These are phyloP conservation scores for Lentinula lateritia DNA, from an alignment of 768 basidiomycete species.

Conservation along the genomic window DNA sequence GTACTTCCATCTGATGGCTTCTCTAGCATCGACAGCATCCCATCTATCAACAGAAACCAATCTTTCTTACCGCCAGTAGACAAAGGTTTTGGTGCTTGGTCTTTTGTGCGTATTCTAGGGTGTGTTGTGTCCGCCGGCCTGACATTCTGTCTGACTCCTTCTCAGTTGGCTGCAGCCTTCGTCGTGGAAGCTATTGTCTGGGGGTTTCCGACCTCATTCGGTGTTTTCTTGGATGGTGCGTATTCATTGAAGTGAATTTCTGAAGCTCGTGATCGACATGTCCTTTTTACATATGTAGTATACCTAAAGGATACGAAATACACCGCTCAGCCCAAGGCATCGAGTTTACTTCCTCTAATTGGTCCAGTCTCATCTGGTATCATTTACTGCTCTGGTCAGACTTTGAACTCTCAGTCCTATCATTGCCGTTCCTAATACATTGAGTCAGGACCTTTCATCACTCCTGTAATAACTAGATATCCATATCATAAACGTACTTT, in stretches of 20 bases:
- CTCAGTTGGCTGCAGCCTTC: slow-evolving; percentile 20
- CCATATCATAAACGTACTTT: slow-evolving; percentile 15
- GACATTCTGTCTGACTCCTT: background rate
- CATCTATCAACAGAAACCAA: slow-evolving; percentile 5
- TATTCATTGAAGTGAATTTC: background rate
- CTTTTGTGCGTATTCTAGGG: slow-evolving; percentile 13
- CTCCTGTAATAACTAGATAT: slow-evolving; percentile 17
- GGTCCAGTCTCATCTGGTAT: slow-evolving; percentile 23
- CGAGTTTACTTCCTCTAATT: slow-evolving; percentile 21
- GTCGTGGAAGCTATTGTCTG: slow-evolving; percentile 22
- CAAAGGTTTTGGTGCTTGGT: slow-evolving; percentile 19
- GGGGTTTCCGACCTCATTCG: slow-evolving; percentile 24
- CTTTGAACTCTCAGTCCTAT: background rate
- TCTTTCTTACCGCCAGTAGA: slow-evolving; percentile 17
- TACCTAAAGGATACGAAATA: slow-evolving; percentile 7
- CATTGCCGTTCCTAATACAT: background rate
- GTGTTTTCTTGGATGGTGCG: slow-evolving; percentile 21
- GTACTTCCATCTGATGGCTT: too few species aligned
- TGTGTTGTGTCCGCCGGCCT: too few species aligned
- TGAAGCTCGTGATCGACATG: too few species aligned
- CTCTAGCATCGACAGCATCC: background rate
- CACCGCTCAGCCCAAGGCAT: slow-evolving; percentile 16
- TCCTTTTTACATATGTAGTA: background rate
- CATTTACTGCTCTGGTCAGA: slow-evolving; percentile 24
- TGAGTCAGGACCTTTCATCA: slow-evolving; percentile 17